Evolutionary conservation across 169 alveolate genomes (phyloP), one percentile per base, ranked within the genome.

Genomic region (Cryptosporidium sp.): DNA sequence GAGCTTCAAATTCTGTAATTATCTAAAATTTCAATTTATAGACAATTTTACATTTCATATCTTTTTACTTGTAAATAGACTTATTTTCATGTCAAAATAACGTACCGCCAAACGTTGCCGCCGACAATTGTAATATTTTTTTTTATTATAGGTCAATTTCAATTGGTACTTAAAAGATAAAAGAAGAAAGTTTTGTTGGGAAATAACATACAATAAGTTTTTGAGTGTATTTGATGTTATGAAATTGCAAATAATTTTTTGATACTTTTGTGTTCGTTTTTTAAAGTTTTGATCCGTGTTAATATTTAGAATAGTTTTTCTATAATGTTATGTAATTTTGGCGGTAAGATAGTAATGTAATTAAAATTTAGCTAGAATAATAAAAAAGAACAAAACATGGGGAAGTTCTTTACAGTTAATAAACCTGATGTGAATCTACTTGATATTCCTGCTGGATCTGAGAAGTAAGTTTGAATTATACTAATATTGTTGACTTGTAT

Each of bases 361-460:
- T 14, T 21, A 56, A 9, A 56, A 23, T 5, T 56, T n/a, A 26
- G 8, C 18, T 53, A 21, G 18, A 69, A n/a, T 42, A 35, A 18
- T 6, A 37, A 37, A 69, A 69, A 37, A 23, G 37, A n/a, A 10
- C 29, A 33, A 23, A 58, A 29, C 6, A 80, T 80, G 87, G 75
- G 21, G 51, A 80, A 80, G 70, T 80, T 80, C 62, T 80, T 80
- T n/a, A 80, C 75, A 14, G 87, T 80, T 1, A 80, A 80, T 45
- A 80, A 80, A 42, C 87, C 87, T 26, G 87, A 80, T 62, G 87
- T 61, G 8, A 29, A 80, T 45, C 75, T 62, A 42, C 75, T 80
- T 14, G 87, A 80, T 62, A 80, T 65, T 4, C 87, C 87, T 23
- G 65, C 68, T 60, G 75, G 75, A n/a, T 60, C 87, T 44, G 87